Conservation (phyloP, 2,329 filamentous ascomycete species). For the Teratosphaeria epicoccoides region DNA sequence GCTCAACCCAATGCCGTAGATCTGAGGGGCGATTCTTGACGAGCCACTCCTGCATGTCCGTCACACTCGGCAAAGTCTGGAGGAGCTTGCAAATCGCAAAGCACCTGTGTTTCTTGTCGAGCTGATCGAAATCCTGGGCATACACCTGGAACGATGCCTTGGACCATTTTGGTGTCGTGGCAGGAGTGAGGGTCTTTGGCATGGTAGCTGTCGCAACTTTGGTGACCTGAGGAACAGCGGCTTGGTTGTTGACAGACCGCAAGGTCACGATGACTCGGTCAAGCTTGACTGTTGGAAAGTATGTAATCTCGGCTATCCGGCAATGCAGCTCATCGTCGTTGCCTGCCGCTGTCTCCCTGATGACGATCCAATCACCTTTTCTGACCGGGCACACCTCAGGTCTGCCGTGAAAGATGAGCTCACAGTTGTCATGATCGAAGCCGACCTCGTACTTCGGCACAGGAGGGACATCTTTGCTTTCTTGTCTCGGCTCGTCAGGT, state of each 20-base stretch:
- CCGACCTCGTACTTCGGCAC: constrained; percentile 15
- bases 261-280: constrained; percentile 14
- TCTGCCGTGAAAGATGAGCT: constrained; percentile 32
- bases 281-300: constrained; percentile 34
- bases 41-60: constrained; percentile 45
- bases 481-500: neutral
- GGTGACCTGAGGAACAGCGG: neutral
- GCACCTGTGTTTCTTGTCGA: constrained; percentile 37
- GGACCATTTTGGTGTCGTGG: constrained; percentile 19
- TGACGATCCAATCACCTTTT: constrained; percentile 44
- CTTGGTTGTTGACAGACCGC: neutral
- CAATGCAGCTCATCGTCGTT: constrained; percentile 34
- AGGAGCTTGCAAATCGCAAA: constrained; percentile 44
- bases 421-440: constrained; percentile 27
- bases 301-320: constrained; percentile 37
- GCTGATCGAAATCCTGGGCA: constrained; percentile 47
- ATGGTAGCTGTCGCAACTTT: neutral
- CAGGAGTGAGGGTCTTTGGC: constrained; percentile 6
- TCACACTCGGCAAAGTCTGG: constrained; percentile 50
- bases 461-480: neutral
- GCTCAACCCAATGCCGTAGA: constrained; percentile 44
- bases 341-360: constrained; percentile 8
- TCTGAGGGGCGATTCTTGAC: constrained; percentile 26
- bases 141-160: constrained; percentile 36
- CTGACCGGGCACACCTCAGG: constrained; percentile 27